These are phyloP conservation scores for Calonectria crousiana DNA, from an alignment of 2,329 filamentous ascomycete genomes.

Conservation along the genomic window DNA sequence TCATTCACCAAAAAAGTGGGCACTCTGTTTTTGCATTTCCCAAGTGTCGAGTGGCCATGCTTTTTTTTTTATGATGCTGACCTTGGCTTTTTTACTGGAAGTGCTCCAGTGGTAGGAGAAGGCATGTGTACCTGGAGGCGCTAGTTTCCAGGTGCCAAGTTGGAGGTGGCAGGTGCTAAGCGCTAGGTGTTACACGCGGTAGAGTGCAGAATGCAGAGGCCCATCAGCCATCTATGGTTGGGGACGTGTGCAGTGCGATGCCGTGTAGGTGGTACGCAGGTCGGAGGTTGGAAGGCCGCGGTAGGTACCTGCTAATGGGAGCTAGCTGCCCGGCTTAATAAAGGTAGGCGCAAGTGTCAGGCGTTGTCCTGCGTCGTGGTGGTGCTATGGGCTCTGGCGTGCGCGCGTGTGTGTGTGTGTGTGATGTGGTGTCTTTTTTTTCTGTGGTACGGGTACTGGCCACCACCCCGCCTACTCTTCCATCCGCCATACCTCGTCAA, in stretches of 20 bases:
- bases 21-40: neutral
- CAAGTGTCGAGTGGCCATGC: neutral
- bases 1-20: neutral
- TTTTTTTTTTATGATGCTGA: neutral
- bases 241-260: neutral
- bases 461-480: slow-evolving; percentile 2
- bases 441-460: slow-evolving; percentile 3
- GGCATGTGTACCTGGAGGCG: slow-evolving; percentile 8
- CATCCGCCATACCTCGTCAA: neutral
- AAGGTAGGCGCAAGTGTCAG: slow-evolving; percentile 11
- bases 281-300: neutral
- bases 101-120: neutral
- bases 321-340: neutral
- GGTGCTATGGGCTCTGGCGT: slow-evolving; percentile 14
- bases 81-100: neutral
- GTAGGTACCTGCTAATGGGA: neutral
- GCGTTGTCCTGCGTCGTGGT: neutral
- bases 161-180: slow-evolving; percentile 12
- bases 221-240: neutral
- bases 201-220: neutral
- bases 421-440: neutral
- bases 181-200: slow-evolving; percentile 18
- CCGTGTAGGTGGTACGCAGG: neutral
- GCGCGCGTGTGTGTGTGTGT: neutral
- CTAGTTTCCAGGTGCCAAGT: slow-evolving; percentile 24